Base-by-base conservation (phyloP, 345 rosid genomes). In the Salix suchowensis region DNA sequence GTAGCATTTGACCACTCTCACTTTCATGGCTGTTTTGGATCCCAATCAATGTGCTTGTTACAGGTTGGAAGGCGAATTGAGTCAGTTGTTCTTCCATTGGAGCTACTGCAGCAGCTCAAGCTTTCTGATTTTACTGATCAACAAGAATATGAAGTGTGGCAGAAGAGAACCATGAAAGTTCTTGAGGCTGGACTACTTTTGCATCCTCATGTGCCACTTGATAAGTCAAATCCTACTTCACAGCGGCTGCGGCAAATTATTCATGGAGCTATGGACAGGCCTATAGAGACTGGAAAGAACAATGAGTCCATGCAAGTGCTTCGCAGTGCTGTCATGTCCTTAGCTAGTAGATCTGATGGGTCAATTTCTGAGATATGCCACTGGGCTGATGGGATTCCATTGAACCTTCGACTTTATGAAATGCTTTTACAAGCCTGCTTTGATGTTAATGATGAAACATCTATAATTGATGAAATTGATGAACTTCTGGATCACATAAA, bases 381-480 rank as follows among this genome's bases (percentile, higher is more conserved):
- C 65, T 96, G 99, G 99, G 99, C 99, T 76, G 99, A 96, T 85
- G 99, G 98, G 26, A 84, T 86, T 79, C 98, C 98, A 1, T 83
- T 96, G 37, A 96, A 96, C 80, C 92, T 96, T 46, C 85, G 91
- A 75, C 90, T 93, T 19, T 96, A 93, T 79, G 96, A 91, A 83
- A 83, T 88, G 84, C 98, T 96, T 80, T 83, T 93, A 71, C 92
- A 93, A 83, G 92, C 99, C 0, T 89, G 94, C 50, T 96, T 96
- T 78, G 97, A 96, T 81, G 78, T 89, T 60, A 87, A 76, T 69
- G 96, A 91, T 55, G 90, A 88, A 46, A 77, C 91, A 5, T 87
- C 97, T 26, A 77, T 92, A 78, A 82, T 93, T 26, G 99, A 96
- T 83, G 99, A 96, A 81, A 86, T 90, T 70, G 99, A 96, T 30